Base-by-base conservation (phyloP, 306 rosid genomes). In the Senna siamea region DNA sequence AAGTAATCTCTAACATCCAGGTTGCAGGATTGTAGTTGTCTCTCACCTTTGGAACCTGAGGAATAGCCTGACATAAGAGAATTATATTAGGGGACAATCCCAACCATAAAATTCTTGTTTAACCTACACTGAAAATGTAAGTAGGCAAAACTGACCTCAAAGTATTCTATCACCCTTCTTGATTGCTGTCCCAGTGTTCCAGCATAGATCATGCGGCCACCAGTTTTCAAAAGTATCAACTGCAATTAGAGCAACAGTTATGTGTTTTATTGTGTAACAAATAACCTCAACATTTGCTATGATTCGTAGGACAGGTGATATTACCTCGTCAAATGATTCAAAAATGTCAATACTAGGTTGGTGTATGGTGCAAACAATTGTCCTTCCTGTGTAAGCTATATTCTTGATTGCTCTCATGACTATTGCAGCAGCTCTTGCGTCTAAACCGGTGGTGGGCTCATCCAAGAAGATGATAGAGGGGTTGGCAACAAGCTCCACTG, bases 341-440 rank as follows among this genome's bases (percentile, higher is more conserved):
- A 37, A 37, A 1, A 37, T 37, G 8, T 48, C 54, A 2, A 85
- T 80, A 58, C 85, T 82, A 0, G 91, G 89, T 46, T 84, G 89
- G 80, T 87, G 91, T 28, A 82, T 82, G 91, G 54, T 84, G 79
- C 91, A 87, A 26, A 84, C 87, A 11, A 82, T 76, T 51, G 91
- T 87, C 76, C 91, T 78, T 57, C 89, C 84, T 0, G 89, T 78
- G 9, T 72, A 59, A 30, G 54, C 87, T 10, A 87, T 74, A 70
- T 87, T 87, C 82, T 83, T 87, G 34, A 85, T 82, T 4, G 81
- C 89, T 69, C 87, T 73, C 87, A 85, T 82, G 66, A 87, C 89
- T n/a, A 80, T 76, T 23, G 87, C 87, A 17, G 92, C 89, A 32
- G 87, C 68, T 73, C 63, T 57, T 57, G 63, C 63, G 13, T 57